Base-by-base conservation (phyloP, 345 rosid genomes). In the Eucalyptus polybractea region DNA sequence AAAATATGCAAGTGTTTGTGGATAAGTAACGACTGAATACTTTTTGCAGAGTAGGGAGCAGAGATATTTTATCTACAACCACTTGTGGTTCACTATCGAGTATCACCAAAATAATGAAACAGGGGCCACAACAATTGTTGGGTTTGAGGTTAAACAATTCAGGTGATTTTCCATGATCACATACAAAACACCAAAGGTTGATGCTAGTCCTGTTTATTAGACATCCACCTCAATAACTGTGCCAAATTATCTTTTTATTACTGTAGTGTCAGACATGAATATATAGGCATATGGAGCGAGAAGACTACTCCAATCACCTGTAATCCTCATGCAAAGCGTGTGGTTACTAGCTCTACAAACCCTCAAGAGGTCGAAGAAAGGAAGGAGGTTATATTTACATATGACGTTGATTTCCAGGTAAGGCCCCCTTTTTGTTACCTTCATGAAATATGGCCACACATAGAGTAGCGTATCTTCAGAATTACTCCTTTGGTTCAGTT, bases 121-220 rank as follows among this genome's bases (percentile, higher is more conserved):
- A 3, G 97, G 95, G 89, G 86, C 95, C 14, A 93, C 98, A 25
- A 95, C 97, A 89, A 96, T 97, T 86, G 98, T 96, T 5, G 99
- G 99, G 19, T 97, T 96, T 93, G 99, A 97, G 89, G 98, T 96
- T 93, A 95, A 94, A 90, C 99, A 98, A 54, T 96, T 91, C 97
- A 96, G 99, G 98, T 97, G 42, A 42, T 42, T 13, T 44, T 65
- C 19, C 21, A 69, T 8, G 22, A 69, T 69, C 24, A 69, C 80
- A 69, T 69, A 17, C 42, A 40, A 17, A 69, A 69, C 44, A 31
- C 22, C 44, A 17, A 33, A 69, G 42, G 24, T 31, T 7, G 80
- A 69, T 69, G 80, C 40, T 69, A 69, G 24, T 87, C 15, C 89
- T 47, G 60, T 62, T 87, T 72, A 80, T 53, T 53, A 53, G 56